These are phyloP conservation scores for Dictyophora rubrovolvata DNA, from an alignment of 768 basidiomycete species.

Conservation along the genomic window DNA sequence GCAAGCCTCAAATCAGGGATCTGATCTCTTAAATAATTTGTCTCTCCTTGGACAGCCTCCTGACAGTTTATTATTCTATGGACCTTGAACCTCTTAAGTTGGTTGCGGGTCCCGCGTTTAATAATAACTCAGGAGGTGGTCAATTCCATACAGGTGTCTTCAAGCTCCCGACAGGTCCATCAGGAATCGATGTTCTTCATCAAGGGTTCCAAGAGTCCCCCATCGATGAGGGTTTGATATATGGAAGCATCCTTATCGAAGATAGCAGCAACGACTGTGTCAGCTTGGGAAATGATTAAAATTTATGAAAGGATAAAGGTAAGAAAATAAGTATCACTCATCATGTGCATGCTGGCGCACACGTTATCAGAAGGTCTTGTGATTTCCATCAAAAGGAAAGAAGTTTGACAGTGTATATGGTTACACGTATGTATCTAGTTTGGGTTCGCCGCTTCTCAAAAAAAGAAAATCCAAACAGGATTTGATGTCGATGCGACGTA, in stretches of 20 bases:
- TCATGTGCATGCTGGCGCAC: too few species aligned
- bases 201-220: slow-evolving; percentile 16
- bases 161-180: slow-evolving; percentile 14
- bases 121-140: slow-evolving; percentile 17
- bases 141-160: slow-evolving; percentile 19
- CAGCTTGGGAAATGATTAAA: background rate
- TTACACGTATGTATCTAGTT: too few species aligned
- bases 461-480: too few species aligned
- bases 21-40: background rate
- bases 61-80: slow-evolving; percentile 16
- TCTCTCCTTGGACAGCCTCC: slow-evolving; percentile 1
- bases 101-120: slow-evolving; percentile 10
- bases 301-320: background rate
- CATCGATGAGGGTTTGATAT: slow-evolving; percentile 13
- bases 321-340: too few species aligned
- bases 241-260: slow-evolving; percentile 14
- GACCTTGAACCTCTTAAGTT: slow-evolving; percentile 10
- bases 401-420: too few species aligned
- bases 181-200: slow-evolving; percentile 17
- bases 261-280: slow-evolving; percentile 7
- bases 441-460: too few species aligned
- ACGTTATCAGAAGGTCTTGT: too few species aligned
- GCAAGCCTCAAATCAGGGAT: background rate
- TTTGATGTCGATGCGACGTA: too few species aligned
- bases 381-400: too few species aligned